A percentile compares a stretch with the other conserved stretches of the same genome.
Conservation (phyloP, 2,329 filamentous ascomycete species). For the Penicillium glabrum region DNA sequence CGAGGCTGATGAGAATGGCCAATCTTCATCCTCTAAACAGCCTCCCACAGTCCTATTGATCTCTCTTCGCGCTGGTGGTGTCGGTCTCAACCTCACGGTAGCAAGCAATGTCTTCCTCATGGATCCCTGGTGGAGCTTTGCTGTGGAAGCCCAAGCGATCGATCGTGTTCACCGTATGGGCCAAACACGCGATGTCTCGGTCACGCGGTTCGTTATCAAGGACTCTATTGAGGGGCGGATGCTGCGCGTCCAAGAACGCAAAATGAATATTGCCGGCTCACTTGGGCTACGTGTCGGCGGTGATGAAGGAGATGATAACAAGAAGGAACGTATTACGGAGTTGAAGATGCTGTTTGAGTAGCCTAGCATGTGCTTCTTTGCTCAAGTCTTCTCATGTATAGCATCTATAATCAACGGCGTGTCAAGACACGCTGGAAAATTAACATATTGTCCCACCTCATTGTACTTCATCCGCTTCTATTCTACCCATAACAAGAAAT, state of each 20-base stretch:
- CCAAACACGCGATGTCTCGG: slow-evolving; percentile 79
- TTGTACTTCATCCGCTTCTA: too few relatives aligned
- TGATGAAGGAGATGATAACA: slow-evolving; percentile 85
- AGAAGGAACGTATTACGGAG: slow-evolving; percentile 87
- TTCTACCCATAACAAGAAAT: too few relatives aligned
- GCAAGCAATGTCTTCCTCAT: slow-evolving; percentile 96
- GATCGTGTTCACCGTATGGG: slow-evolving; percentile 98
- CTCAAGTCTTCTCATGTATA: too few relatives aligned
- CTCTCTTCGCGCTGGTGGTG: slow-evolving; percentile 84
- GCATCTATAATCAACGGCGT: too few relatives aligned
- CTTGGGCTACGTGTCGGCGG: slow-evolving; percentile 95
- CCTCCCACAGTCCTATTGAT: slow-evolving; percentile 67
- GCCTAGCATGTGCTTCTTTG: background rate
- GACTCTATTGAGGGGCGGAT: slow-evolving; percentile 94
- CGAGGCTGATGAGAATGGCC: slow-evolving; percentile 28
- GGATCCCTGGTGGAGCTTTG: slow-evolving; percentile 99
- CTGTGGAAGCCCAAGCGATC: slow-evolving; percentile 94
- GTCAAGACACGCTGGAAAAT: too few relatives aligned
- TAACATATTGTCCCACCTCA: too few relatives aligned
- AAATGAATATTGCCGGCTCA: slow-evolving; percentile 84
- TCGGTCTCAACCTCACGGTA: slow-evolving; percentile 87
- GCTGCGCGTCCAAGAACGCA: slow-evolving; percentile 87
- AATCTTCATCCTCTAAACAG: slow-evolving; percentile 14
- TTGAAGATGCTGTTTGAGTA: slow-evolving; percentile 76
- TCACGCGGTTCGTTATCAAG: slow-evolving; percentile 84